phyloP scores from a whole-genome alignment of 1,284 basidiomycete species.

The Schizophyllum commune region DNA sequence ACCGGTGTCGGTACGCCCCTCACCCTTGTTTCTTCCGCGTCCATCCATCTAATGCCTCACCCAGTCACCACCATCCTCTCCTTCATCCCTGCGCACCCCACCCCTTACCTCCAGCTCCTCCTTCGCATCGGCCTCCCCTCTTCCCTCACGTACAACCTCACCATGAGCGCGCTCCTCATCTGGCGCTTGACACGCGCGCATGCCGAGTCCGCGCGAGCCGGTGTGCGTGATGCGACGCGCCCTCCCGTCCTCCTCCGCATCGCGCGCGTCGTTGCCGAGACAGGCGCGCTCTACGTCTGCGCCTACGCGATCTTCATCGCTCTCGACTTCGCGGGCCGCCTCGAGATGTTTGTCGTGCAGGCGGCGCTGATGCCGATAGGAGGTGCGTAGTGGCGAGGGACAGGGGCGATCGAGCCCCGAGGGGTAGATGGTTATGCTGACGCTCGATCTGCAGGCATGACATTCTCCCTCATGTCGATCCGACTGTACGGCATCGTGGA shows the following conservation, averaged over 20 bases:
- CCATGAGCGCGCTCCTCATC: background rate
- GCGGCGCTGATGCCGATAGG: background rate
- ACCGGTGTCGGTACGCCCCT: background rate
- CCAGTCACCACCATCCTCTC: background rate
- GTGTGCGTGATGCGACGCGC: background rate
- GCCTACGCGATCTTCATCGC: slow-evolving; percentile 4
- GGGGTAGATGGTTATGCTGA: background rate
- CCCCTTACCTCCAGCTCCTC: background rate
- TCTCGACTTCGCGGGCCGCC: slow-evolving; percentile 5
- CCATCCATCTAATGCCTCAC: background rate
- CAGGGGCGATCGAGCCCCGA: too few species aligned
- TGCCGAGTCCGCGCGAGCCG: background rate
- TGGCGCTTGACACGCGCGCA: background rate
- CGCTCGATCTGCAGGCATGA: background rate
- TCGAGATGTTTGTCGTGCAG: background rate
- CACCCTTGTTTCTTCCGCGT: background rate
- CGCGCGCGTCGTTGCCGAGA: background rate
- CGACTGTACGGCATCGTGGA: background rate
- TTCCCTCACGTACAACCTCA: background rate
- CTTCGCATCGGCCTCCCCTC: background rate
- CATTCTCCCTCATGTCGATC: background rate
- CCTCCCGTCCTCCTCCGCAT: background rate
- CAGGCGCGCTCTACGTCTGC: background rate
- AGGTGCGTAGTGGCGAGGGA: background rate
- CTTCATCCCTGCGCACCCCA: background rate